Conservation (phyloP, 2,329 filamentous ascomycete genomes). For the Tolypocladium pustulatum region DNA sequence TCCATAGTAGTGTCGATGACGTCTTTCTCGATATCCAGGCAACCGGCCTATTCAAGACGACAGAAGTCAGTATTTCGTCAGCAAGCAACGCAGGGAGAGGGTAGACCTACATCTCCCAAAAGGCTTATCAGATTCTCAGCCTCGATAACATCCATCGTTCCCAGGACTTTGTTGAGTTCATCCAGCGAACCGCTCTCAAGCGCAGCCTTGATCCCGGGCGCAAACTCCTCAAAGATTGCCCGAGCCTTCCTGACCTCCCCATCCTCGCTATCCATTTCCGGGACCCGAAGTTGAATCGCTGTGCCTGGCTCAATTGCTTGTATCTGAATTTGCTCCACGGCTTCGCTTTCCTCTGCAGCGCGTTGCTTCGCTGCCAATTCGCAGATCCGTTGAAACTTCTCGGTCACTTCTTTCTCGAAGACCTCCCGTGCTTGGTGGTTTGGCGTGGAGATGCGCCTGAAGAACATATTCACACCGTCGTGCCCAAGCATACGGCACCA, state of each 20-base stretch:
- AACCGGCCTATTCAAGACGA: not conserved
- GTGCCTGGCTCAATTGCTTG: not conserved
- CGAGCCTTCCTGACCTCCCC: not conserved
- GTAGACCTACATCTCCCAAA: not conserved
- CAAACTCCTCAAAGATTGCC: not conserved
- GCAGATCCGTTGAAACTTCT: not conserved
- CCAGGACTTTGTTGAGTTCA: not conserved
- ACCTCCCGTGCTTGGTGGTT: not conserved
- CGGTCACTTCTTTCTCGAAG: not conserved
- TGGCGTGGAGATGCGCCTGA: not conserved
- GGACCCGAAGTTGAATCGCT: not conserved
- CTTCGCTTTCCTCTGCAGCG: not conserved
- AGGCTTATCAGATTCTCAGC: not conserved
- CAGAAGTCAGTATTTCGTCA: not conserved
- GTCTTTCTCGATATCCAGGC: not conserved
- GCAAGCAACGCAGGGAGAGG: not conserved
- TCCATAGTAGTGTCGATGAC: not conserved
- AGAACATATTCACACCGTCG: not conserved
- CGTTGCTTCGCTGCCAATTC: not conserved
- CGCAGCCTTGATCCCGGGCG: not conserved
- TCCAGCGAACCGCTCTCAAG: not conserved
- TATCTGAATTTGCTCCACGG: not conserved
- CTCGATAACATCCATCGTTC: not conserved
- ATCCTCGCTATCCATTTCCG: not conserved
- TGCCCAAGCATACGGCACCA: not conserved